Evolutionary conservation across 2,329 filamentous ascomycete species (phyloP), one percentile per base, ranked within the genome.

Genomic region (Hirsutella rhossiliensis): DNA sequence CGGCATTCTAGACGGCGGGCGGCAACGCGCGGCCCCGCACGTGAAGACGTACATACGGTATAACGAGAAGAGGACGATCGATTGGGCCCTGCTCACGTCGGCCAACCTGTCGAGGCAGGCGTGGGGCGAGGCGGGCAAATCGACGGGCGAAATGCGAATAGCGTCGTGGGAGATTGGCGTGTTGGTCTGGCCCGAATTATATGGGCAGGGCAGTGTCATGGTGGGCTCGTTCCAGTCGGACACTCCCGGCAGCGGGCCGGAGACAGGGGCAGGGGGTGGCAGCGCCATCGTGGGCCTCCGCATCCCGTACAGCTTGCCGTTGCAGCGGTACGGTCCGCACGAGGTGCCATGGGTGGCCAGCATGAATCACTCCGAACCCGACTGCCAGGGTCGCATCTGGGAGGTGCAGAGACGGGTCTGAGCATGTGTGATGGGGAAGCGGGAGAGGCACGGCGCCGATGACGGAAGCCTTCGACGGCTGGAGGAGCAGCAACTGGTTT

Each of bases 21-120:
- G 84, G 43, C 69, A 76, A 40, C 71, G 78, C 28, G 87, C 87
- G 17, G 86, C 87, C 1, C 88, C 88, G 0, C 88, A 95, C 53
- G 84, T 94, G 58, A 95, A 95, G 60, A 94, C 87, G 0, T 95
- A 92, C 55, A 79, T 89, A 38, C 77, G 84, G 5, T 88, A 73
- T 51, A 63, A 66, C 43, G 51, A 59, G n/a, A 55, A 65, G 17
- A 58, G 54, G 2, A 61, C 63, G 0, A 80, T 94, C 34, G 84
- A 92, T 56, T 95, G 88, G 89, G 87, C 85, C 2, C 69, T 95
- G 50, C 60, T 94, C 2, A 94, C 87, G 0, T 92, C 85, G n/a
- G 87, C 88, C n/a, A 95, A 94, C 52, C 61, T 95, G 3, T 92
- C 85, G 2, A 90, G 82, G 48, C 87, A 94, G 62, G 88, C 88